Percentiles rank a stretch among this genome's conserved stretches.
These are phyloP conservation scores for Drosera spatulata DNA, from an alignment of 179 eudicot species.

Conservation along the genomic window DNA sequence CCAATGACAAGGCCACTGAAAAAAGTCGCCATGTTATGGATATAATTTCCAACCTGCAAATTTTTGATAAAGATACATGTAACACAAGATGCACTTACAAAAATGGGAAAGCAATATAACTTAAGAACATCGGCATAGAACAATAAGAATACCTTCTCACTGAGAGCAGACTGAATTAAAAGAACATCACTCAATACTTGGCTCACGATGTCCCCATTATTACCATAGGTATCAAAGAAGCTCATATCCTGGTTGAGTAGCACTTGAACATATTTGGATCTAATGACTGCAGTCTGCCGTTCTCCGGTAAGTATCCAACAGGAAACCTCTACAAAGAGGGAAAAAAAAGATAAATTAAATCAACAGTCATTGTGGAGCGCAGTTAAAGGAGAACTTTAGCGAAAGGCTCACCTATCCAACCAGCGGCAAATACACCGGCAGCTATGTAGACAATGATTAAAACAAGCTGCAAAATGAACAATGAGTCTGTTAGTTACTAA, in stretches of 20 bases:
- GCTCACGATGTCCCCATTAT: slow-evolving; percentile 96
- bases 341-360: slow-evolving; percentile 3
- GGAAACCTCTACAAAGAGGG: slow-evolving; percentile 66
- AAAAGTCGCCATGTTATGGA: slow-evolving; percentile 99
- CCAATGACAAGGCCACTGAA: slow-evolving; percentile 89
- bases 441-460: slow-evolving; percentile 74
- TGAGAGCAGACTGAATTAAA: slow-evolving; percentile 93
- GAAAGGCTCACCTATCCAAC: slow-evolving; percentile 77
- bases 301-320: slow-evolving; percentile 99
- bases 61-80: background rate
- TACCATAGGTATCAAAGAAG: slow-evolving; percentile 93
- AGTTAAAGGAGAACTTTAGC: background rate
- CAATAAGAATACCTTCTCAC: slow-evolving; percentile 66
- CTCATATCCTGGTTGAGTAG: slow-evolving; percentile 92
- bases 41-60: slow-evolving; percentile 94
- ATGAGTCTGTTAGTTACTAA: background rate
- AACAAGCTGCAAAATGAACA: slow-evolving; percentile 60
- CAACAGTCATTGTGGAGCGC: slow-evolving; percentile 1
- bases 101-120: background rate
- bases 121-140: background rate
- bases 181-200: slow-evolving; percentile 94
- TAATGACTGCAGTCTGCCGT: slow-evolving; percentile 93
- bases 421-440: slow-evolving; percentile 87
- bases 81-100: background rate
- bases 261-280: slow-evolving; percentile 85